These are phyloP conservation scores for Calonectria hongkongensis DNA, from an alignment of 2,329 filamentous ascomycete species.

Conservation along the genomic window DNA sequence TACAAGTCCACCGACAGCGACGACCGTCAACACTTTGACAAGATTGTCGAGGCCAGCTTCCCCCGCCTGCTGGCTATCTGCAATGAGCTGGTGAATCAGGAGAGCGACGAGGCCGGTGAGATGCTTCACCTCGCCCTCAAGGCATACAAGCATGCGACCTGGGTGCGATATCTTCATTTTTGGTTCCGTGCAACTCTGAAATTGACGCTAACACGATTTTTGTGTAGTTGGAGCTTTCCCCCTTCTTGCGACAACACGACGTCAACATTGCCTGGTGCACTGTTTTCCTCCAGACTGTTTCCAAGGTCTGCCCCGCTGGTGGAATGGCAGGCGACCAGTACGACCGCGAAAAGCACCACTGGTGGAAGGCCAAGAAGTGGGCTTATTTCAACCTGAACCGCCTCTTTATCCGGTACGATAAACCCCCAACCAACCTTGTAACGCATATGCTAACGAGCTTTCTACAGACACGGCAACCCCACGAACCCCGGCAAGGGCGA, in stretches of 20 bases:
- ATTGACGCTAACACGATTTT: slow-evolving; percentile 55
- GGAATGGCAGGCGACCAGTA: slow-evolving; percentile 89
- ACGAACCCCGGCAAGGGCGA: slow-evolving; percentile 83
- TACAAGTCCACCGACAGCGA: slow-evolving; percentile 90
- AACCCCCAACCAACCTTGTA: not conserved
- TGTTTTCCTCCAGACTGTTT: slow-evolving; percentile 92
- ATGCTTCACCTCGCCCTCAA: slow-evolving; percentile 97
- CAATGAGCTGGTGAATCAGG: slow-evolving; percentile 90
- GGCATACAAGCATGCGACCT: slow-evolving; percentile 98
- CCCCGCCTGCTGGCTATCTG: slow-evolving; percentile 91
- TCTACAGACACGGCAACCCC: slow-evolving; percentile 89
- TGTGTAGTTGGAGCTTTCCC: slow-evolving; percentile 87
- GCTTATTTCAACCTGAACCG: slow-evolving; percentile 98
- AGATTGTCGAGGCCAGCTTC: slow-evolving; percentile 94
- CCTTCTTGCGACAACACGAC: slow-evolving; percentile 84
- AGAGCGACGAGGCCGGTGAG: slow-evolving; percentile 94
- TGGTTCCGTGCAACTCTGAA: slow-evolving; percentile 1
- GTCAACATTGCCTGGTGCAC: slow-evolving; percentile 97
- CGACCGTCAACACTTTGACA: slow-evolving; percentile 89
- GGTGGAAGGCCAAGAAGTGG: slow-evolving; percentile 99
- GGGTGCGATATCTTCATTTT: slow-evolving; percentile 71
- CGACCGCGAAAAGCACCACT: slow-evolving; percentile 94
- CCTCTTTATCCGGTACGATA: slow-evolving; percentile 87
- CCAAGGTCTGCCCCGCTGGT: slow-evolving; percentile 86
- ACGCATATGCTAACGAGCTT: not conserved